These are phyloP conservation scores for Aspergillus pseudonomiae DNA, from an alignment of 2,329 filamentous ascomycete genomes.

Conservation along the genomic window DNA sequence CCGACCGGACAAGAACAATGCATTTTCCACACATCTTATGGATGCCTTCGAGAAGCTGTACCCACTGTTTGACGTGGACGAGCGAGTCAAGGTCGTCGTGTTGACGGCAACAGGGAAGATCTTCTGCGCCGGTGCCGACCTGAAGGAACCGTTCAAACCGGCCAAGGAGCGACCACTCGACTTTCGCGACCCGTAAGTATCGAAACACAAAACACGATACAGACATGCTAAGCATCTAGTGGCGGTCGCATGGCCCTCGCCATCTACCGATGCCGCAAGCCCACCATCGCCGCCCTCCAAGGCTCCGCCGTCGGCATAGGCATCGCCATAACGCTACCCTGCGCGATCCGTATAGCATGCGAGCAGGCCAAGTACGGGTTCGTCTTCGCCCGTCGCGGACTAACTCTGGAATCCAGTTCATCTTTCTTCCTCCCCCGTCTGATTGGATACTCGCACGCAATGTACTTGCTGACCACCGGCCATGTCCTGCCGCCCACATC, in stretches of 20 bases:
- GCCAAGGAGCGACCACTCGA: constrained; percentile 45
- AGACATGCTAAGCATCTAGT: constrained; percentile 41
- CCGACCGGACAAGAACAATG: constrained; percentile 59
- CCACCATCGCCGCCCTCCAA: constrained; percentile 57
- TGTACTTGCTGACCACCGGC: constrained; percentile 61
- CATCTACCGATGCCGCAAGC: constrained; percentile 60
- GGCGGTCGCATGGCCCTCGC: constrained; percentile 46
- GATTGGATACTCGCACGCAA: constrained; percentile 53
- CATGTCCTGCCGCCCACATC: constrained; percentile 56
- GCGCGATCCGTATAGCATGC: constrained; percentile 58
- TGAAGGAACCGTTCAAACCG: constrained; percentile 52
- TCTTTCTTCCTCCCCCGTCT: constrained; percentile 72
- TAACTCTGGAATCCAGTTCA: constrained; percentile 71
- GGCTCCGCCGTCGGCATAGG: constrained; percentile 61
- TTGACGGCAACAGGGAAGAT: constrained; percentile 51
- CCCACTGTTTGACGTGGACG: constrained; percentile 52
- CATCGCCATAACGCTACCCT: constrained; percentile 61
- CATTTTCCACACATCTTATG: constrained; percentile 56
- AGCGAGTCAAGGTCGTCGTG: constrained; percentile 57
- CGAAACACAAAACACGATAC: constrained; percentile 24
- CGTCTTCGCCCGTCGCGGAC: constrained; percentile 69
- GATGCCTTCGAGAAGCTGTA: constrained; percentile 41
- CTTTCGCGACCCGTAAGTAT: constrained; percentile 55
- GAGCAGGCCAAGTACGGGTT: constrained; percentile 68
- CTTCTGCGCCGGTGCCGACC: constrained; percentile 57